phyloP scores from a whole-genome alignment of 306 rosid species.

The Cucumis hystrix region DNA sequence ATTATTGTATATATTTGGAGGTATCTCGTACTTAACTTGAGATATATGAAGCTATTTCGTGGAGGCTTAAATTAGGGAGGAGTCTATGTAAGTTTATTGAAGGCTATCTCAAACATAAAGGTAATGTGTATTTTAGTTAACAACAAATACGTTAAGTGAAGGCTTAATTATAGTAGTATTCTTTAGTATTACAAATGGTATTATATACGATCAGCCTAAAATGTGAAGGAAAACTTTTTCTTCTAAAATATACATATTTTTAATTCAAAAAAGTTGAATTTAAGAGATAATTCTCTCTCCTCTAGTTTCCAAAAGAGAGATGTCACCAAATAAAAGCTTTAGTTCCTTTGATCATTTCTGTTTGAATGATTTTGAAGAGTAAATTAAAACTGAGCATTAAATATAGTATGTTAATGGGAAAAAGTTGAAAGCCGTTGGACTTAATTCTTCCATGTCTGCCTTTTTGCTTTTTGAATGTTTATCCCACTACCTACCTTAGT shows the following conservation, averaged over 20 bases:
- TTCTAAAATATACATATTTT: no score
- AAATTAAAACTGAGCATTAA: neutral
- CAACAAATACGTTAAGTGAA: neutral
- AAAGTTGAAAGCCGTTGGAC: neutral
- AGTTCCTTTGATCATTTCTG: neutral
- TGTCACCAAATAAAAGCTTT: neutral
- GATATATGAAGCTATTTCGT: no score
- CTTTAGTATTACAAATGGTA: neutral
- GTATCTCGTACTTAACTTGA: no score
- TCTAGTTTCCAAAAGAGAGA: neutral
- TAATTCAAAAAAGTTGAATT: neutral
- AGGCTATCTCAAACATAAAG: no score
- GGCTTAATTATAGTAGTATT: neutral
- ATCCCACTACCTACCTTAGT: neutral
- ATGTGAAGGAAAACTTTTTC: neutral
- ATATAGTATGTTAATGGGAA: neutral
- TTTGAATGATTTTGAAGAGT: neutral
- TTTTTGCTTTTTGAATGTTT: neutral
- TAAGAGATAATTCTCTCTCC: neutral
- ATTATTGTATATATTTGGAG: no score
- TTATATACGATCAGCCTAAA: neutral
- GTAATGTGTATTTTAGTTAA: no score
- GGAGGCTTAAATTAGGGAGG: no score
- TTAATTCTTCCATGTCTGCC: neutral
- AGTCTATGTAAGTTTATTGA: no score